phyloP scores from a whole-genome alignment of 352 stramenopile species.

The Aphanomyces astaci region DNA sequence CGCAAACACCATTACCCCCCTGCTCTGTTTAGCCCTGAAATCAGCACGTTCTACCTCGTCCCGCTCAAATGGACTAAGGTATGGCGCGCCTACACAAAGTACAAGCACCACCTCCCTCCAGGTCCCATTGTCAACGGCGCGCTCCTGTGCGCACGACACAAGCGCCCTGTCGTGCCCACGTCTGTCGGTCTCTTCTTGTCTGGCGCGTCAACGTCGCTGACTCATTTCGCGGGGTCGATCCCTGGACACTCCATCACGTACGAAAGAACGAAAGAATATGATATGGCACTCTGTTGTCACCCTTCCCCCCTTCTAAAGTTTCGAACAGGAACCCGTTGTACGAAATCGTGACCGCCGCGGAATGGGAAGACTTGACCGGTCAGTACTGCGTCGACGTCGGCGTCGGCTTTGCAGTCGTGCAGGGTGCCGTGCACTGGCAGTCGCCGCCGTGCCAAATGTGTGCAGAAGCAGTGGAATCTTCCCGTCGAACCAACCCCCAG shows the following conservation, averaged over 20 bases:
- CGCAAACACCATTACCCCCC: conserved; percentile 74
- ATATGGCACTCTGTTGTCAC: too few relatives aligned
- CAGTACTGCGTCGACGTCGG: conserved; percentile 73
- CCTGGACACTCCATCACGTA: not conserved
- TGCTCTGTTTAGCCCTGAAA: conserved; percentile 61
- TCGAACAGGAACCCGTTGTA: conserved; percentile 40
- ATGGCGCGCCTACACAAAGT: conserved; percentile 71
- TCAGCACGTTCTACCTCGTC: conserved; percentile 52
- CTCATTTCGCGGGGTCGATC: not conserved
- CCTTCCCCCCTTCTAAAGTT: too few relatives aligned
- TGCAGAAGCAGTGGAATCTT: conserved; percentile 58
- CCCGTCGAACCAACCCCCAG: conserved; percentile 1
- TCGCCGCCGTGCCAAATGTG: conserved; percentile 72
- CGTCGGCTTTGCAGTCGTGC: conserved; percentile 71
- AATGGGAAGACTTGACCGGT: conserved; percentile 78
- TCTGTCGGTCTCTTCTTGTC: conserved; percentile 85
- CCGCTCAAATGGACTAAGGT: conserved; percentile 78
- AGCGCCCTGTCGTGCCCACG: conserved; percentile 64
- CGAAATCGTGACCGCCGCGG: conserved; percentile 71
- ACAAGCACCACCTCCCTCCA: conserved; percentile 41
- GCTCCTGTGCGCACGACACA: conserved; percentile 70
- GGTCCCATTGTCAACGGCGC: conserved; percentile 74
- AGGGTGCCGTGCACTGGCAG: conserved; percentile 75
- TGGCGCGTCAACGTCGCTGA: conserved; percentile 56
- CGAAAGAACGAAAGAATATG: not conserved